Base-by-base conservation (phyloP, 2,329 filamentous ascomycete species). In the Didymella exigua region DNA sequence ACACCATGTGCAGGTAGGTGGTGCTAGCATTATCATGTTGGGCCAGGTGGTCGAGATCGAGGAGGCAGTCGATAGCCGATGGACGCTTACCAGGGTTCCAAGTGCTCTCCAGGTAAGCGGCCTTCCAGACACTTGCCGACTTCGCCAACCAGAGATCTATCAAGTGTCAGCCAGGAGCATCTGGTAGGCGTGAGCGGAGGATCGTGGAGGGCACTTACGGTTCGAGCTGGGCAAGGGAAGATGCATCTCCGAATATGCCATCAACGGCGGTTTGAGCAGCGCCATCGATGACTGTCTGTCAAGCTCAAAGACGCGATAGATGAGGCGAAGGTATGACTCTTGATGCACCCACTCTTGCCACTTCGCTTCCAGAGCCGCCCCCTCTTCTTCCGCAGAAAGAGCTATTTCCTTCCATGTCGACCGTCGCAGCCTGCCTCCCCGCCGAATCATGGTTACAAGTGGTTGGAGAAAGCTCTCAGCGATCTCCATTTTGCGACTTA, bases 211-310 rank as follows among this genome's bases (percentile, higher is more conserved):
- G 11, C 11, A 56, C 54, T 44, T 52, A 56, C 82, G 79, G 49
- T 82, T 79, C 0, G 84, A 77, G 56, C 83, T 83, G 0, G 89
- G 88, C 0, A 91, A 72, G 1, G 87, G 86, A 2, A 90, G 75
- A 4, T 84, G 84, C 43, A 91, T 75, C 63, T 91, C 89, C 0
- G 86, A 81, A 63, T 89, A 91, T 0, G 87, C 88, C 60, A 90
- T 84, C 18, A 85, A 76, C 0, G 87, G 86, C 54, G 83, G 86
- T 19, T 83, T 85, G 49, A 89, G 77, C 4, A 88, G 79, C 1
- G 85, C 84, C 76, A 91, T 87, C 2, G 88, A 89, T 4, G 83
- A 80, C 56, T 89, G 86, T 0, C 86, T 80, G 63, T 91, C 88
- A 52, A 86, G 81, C 5, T 87, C 73, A 60, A 88, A 88, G 13